phyloP scores from a whole-genome alignment of 306 rosid genomes.

The Echinosophora koreensis region DNA sequence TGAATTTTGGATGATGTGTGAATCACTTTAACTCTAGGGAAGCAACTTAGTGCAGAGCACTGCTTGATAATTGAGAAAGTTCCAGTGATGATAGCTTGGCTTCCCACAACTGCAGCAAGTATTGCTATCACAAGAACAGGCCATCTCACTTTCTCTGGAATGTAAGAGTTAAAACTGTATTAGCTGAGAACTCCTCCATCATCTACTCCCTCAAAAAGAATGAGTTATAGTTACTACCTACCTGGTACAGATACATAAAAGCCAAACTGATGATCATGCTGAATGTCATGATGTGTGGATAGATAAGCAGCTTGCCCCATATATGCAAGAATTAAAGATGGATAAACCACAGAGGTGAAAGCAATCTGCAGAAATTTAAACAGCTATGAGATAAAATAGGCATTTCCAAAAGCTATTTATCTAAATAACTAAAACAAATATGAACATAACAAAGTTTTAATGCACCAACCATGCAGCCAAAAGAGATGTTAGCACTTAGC shows the following conservation, averaged over 20 bases:
- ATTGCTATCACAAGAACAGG: constrained; percentile 92
- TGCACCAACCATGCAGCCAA: not conserved
- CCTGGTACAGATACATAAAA: constrained; percentile 96
- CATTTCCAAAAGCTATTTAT: constrained; percentile 18
- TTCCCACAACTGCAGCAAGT: constrained; percentile 95
- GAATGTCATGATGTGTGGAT: constrained; percentile 61
- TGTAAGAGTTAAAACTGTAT: constrained; percentile 41
- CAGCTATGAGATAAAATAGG: constrained; percentile 43
- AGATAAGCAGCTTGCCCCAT: constrained; percentile 99
- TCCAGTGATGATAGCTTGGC: constrained; percentile 97
- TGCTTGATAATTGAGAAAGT: constrained; percentile 95
- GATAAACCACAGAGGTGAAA: constrained; percentile 93
- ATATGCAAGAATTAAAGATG: constrained; percentile 88
- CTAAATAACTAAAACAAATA: not conserved
- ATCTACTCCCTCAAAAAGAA: constrained; percentile 38
- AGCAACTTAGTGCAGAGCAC: constrained; percentile 88
- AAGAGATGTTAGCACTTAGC: constrained; percentile 15
- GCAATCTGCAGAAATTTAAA: constrained; percentile 79
- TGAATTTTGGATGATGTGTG: constrained; percentile 95
- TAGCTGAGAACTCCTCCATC: constrained; percentile 43
- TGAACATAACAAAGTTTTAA: constrained; percentile 20
- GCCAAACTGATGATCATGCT: constrained; percentile 56
- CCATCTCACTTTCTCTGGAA: constrained; percentile 83
- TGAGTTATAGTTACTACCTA: constrained; percentile 46
- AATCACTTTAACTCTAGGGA: constrained; percentile 89